Conservation (phyloP, 2,329 filamentous ascomycete species). For the Phaeophleospora eucalypticola region DNA sequence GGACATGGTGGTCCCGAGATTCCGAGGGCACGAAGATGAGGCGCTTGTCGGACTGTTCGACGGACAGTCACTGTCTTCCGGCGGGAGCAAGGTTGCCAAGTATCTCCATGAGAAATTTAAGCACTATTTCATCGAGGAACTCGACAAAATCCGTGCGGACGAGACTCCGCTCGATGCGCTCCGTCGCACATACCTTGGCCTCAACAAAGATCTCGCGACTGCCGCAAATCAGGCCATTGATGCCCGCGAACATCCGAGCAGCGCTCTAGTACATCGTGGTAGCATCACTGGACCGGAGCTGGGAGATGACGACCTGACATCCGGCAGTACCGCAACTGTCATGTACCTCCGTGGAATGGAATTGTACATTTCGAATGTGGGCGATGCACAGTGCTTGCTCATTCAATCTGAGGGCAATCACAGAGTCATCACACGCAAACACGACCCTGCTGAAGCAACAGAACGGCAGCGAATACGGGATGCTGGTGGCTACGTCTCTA, state of each 20-base stretch:
- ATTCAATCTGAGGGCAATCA: constrained; percentile 84
- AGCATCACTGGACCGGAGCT: constrained; percentile 71
- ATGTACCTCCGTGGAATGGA: constrained; percentile 86
- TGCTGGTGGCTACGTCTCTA: constrained; percentile 91
- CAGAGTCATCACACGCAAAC: constrained; percentile 80
- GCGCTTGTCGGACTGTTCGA: constrained; percentile 94
- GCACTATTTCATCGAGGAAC: constrained; percentile 73
- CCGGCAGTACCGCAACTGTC: constrained; percentile 87
- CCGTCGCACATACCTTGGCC: constrained; percentile 74
- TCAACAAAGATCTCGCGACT: constrained; percentile 92
- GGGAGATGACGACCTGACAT: constrained; percentile 82
- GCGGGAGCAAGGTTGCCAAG: constrained; percentile 93
- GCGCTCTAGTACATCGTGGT: constrained; percentile 60
- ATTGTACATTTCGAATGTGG: constrained; percentile 90
- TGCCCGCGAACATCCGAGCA: constrained; percentile 56
- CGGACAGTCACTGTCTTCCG: constrained; percentile 79
- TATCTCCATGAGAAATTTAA: constrained; percentile 96
- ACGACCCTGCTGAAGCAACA: constrained; percentile 80
- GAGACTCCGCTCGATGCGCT: constrained; percentile 82
- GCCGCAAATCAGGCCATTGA: constrained; percentile 76
- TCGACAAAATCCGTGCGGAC: constrained; percentile 62
- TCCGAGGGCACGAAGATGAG: constrained; percentile 85
- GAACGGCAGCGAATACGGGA: constrained; percentile 89
- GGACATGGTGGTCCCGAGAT: constrained; percentile 89
- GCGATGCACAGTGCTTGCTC: constrained; percentile 91